Evolutionary conservation across 495 filamentous ascomycete species (phyloP).

Genomic region (Aspergillus asperescens): DNA sequence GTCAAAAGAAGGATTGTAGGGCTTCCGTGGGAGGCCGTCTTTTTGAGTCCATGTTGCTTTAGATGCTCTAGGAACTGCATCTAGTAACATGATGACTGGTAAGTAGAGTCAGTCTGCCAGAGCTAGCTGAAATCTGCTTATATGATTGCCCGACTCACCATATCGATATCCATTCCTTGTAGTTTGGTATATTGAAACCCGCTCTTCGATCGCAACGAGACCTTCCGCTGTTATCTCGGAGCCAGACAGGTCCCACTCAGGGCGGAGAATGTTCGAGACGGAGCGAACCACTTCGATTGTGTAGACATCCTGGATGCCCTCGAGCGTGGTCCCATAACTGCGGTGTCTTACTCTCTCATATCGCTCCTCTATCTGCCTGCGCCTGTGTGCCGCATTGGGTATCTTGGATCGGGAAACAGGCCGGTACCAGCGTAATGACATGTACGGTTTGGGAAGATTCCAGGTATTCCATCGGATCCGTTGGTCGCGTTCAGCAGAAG

Average conservation of each 20-base stretch:
- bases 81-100: background rate
- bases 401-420: background rate
- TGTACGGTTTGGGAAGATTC: background rate
- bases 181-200: background rate
- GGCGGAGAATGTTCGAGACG: background rate
- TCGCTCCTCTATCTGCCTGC: background rate
- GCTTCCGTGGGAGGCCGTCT: background rate
- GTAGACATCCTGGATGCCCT: background rate
- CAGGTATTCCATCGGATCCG: background rate
- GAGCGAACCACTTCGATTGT: background rate
- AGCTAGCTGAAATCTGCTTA: background rate
- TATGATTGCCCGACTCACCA: background rate
- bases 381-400: background rate
- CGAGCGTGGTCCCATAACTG: no score
- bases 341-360: background rate
- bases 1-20: background rate
- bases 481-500: background rate
- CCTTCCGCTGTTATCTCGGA: background rate
- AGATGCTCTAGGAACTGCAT: background rate
- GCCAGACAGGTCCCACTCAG: background rate
- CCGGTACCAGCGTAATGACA: conserved; percentile 2
- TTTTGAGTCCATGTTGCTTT: background rate
- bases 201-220: background rate
- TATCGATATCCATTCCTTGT: background rate
- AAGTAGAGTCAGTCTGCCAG: background rate